Evolutionary conservation across 225 moss, liverwort and hornwort species (phyloP).

Genomic region (Takakia lepidozioides): DNA sequence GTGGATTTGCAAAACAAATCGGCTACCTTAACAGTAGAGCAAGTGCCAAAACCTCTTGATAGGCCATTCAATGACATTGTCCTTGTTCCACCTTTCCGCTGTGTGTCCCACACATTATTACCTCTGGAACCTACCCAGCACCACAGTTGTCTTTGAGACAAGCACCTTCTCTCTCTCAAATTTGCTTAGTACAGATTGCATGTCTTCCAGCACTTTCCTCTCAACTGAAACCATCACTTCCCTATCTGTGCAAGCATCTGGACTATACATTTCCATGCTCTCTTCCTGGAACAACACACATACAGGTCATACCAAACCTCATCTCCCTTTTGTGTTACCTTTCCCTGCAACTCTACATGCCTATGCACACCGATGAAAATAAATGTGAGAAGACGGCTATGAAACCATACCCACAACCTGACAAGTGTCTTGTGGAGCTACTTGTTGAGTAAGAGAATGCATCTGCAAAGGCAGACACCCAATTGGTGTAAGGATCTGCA

Average conservation of each 20-base stretch:
- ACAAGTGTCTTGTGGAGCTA: no score
- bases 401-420: no score
- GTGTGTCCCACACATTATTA: slow-evolving; percentile 6
- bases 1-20: slow-evolving; percentile 3
- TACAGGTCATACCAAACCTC: slow-evolving; percentile 5
- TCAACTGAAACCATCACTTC: no score
- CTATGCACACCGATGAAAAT: neutral
- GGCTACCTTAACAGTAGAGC: slow-evolving; percentile 32
- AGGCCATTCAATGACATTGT: slow-evolving; percentile 10
- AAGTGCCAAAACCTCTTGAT: slow-evolving; percentile 22
- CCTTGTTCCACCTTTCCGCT: slow-evolving; percentile 14
- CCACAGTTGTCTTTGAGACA: neutral
- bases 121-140: slow-evolving; percentile 14
- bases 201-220: slow-evolving; percentile 4
- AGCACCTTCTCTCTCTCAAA: neutral
- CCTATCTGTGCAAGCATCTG: no score
- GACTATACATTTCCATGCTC: slow-evolving; percentile 6
- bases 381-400: no score
- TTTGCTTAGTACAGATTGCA: neutral
- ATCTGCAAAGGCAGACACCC: neutral
- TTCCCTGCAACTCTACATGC: neutral
- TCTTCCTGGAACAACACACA: slow-evolving; percentile 8
- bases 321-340: slow-evolving; percentile 2
- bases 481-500: no score
- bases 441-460: no score